phyloP scores from a whole-genome alignment of 805 yeast species.

The Metschnikowia bowlesiae region DNA sequence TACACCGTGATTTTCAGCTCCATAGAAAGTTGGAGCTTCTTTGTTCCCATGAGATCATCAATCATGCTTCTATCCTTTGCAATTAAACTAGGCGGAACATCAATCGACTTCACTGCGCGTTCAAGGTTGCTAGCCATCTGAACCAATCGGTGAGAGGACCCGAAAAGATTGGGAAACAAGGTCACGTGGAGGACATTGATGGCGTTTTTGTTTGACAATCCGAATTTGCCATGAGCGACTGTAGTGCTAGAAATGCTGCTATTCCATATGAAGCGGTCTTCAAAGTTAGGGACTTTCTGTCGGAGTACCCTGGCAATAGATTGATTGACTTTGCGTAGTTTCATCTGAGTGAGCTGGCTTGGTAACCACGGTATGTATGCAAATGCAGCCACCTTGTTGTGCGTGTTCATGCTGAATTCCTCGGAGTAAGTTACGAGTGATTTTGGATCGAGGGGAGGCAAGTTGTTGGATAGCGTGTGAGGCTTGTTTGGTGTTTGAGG shows the following conservation, averaged over 20 bases:
- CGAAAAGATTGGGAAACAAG: constrained; percentile 13
- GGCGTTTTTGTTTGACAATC: constrained; percentile 6
- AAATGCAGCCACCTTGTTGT: constrained; percentile 12
- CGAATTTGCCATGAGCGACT: constrained; percentile 6
- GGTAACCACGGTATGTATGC: constrained; percentile 20
- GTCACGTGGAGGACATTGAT: constrained; percentile 16
- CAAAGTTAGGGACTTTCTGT: constrained; percentile 3
- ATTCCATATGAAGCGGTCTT: constrained; percentile 6
- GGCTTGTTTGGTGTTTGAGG: not conserved
- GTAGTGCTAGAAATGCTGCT: constrained; percentile 2
- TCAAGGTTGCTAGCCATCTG: constrained; percentile 1
- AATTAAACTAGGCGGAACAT: constrained; percentile 2
- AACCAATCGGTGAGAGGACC: not conserved
- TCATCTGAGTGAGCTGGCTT: not conserved
- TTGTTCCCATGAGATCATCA: constrained; percentile 1
- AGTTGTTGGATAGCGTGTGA: not conserved
- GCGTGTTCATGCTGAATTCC: constrained; percentile 19
- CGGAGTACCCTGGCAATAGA: constrained; percentile 4
- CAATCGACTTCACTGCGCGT: constrained; percentile 4
- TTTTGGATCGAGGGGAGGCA: not conserved
- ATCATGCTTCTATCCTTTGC: not conserved
- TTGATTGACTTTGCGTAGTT: constrained; percentile 4
- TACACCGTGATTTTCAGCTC: constrained; percentile 3
- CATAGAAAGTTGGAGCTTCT: not conserved
- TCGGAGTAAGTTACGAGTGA: constrained; percentile 14